Conservation (phyloP, 73 alveolate species). For the Tetrahymena malaccensis region DNA sequence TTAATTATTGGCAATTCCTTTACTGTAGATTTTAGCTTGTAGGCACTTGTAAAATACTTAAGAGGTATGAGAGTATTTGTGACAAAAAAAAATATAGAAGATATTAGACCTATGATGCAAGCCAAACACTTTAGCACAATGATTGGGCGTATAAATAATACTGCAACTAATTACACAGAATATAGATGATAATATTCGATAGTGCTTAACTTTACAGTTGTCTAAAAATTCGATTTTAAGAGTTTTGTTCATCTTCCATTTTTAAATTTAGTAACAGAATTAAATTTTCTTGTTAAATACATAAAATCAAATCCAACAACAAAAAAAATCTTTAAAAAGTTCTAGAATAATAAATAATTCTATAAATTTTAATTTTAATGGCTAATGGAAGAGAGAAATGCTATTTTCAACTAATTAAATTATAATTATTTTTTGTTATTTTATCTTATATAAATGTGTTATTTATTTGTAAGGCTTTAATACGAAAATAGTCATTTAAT, state of each 20-base stretch:
- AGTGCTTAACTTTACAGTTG: neutral
- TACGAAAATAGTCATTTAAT: too few species aligned
- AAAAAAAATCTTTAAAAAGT: neutral
- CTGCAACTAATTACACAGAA: constrained; percentile 7
- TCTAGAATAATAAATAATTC: neutral
- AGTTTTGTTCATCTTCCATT: neutral
- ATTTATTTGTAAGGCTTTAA: too few species aligned
- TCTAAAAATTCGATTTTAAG: neutral
- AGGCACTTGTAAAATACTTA: constrained; percentile 19
- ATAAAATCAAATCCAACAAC: too few species aligned
- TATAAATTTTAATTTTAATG: neutral
- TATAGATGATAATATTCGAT: neutral
- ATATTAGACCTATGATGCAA: constrained; percentile 33
- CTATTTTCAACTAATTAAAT: too few species aligned
- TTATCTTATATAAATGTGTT: neutral
- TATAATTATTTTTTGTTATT: neutral
- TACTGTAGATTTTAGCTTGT: neutral
- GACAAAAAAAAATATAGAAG: constrained; percentile 9
- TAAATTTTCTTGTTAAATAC: neutral
- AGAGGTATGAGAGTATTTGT: constrained; percentile 19
- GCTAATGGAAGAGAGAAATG: neutral
- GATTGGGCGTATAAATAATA: constrained; percentile 4
- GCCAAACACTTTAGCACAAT: constrained; percentile 9
- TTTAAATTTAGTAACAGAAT: too few species aligned
- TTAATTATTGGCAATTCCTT: neutral